These are phyloP conservation scores for Rhizopogon vinicolor DNA, from an alignment of 768 basidiomycete genomes.

Conservation along the genomic window DNA sequence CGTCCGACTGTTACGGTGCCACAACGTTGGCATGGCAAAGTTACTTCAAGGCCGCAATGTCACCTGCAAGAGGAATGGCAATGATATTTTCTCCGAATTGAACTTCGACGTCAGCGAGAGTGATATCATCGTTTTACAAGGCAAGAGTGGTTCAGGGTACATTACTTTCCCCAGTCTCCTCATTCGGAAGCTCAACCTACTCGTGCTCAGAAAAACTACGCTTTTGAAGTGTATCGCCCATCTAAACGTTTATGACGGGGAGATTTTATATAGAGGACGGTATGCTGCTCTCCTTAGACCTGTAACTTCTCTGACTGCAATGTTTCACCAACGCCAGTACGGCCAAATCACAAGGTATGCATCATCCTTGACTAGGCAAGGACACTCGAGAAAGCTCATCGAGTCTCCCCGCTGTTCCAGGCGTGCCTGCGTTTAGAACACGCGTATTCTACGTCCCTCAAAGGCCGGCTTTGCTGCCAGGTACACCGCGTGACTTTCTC, in stretches of 20 bases:
- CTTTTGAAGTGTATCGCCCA: slow-evolving; percentile 83
- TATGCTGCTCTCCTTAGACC: slow-evolving; percentile 28
- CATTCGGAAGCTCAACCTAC: neutral
- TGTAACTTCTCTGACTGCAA: neutral
- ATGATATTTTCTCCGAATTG: slow-evolving; percentile 55
- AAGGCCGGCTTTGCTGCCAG: slow-evolving; percentile 80
- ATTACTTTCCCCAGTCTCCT: slow-evolving; percentile 2
- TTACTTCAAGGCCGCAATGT: slow-evolving; percentile 54
- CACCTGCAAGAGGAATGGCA: slow-evolving; percentile 41
- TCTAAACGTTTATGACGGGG: slow-evolving; percentile 65
- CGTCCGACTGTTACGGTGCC: neutral
- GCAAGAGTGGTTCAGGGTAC: slow-evolving; percentile 74
- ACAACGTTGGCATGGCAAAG: slow-evolving; percentile 7
- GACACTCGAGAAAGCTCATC: neutral
- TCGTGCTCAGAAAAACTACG: slow-evolving; percentile 51
- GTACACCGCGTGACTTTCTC: slow-evolving; percentile 74
- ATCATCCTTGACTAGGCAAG: neutral
- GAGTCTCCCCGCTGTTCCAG: slow-evolving; percentile 27
- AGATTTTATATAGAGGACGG: slow-evolving; percentile 64
- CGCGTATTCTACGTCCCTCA: slow-evolving; percentile 85
- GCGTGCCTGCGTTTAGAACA: slow-evolving; percentile 74
- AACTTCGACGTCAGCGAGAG: slow-evolving; percentile 62
- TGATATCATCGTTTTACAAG: slow-evolving; percentile 75
- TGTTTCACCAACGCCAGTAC: slow-evolving; percentile 29
- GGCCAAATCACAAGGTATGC: slow-evolving; percentile 44